Evolutionary conservation across 2,329 filamentous ascomycete species (phyloP).

Genomic region (Trichoderma oligosporum): DNA sequence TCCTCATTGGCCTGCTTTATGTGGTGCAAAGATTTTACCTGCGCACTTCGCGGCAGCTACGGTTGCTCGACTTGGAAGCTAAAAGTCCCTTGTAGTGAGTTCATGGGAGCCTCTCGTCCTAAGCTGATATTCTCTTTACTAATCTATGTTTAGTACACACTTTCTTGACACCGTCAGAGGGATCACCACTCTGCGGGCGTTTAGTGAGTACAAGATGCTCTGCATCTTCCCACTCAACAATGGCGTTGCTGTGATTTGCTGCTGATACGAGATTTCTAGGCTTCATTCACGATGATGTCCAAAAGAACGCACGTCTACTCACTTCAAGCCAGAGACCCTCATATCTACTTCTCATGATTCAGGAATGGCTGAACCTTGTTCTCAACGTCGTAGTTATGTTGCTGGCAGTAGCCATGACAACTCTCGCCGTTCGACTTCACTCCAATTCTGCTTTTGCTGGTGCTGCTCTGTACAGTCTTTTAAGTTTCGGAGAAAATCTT

Average conservation of each 20-base stretch:
- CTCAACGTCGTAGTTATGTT: slow-evolving; percentile 9
- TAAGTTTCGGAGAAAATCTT: slow-evolving; percentile 14
- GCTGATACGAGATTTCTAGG: neutral
- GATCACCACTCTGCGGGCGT: slow-evolving; percentile 17
- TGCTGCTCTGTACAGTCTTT: slow-evolving; percentile 4
- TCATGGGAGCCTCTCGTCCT: neutral
- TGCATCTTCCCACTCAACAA: neutral
- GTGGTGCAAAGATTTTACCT: slow-evolving; percentile 32
- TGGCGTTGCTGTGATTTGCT: slow-evolving; percentile 6
- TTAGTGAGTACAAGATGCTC: slow-evolving; percentile 11
- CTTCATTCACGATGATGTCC: neutral
- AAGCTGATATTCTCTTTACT: neutral
- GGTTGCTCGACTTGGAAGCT: slow-evolving; percentile 52
- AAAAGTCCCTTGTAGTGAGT: slow-evolving; percentile 39
- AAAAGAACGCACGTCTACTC: slow-evolving; percentile 32
- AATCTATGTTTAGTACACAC: neutral
- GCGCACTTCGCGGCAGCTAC: slow-evolving; percentile 52
- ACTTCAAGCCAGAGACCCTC: slow-evolving; percentile 26
- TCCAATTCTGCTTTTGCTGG: neutral
- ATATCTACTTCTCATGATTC: slow-evolving; percentile 44
- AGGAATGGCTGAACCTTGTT: slow-evolving; percentile 41
- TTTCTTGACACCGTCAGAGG: slow-evolving; percentile 19
- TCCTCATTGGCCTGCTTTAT: neutral
- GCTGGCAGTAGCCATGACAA: slow-evolving; percentile 13
- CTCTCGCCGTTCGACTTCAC: neutral